Conservation (phyloP, 768 basidiomycete species). For the Filobasidium floriforme region DNA sequence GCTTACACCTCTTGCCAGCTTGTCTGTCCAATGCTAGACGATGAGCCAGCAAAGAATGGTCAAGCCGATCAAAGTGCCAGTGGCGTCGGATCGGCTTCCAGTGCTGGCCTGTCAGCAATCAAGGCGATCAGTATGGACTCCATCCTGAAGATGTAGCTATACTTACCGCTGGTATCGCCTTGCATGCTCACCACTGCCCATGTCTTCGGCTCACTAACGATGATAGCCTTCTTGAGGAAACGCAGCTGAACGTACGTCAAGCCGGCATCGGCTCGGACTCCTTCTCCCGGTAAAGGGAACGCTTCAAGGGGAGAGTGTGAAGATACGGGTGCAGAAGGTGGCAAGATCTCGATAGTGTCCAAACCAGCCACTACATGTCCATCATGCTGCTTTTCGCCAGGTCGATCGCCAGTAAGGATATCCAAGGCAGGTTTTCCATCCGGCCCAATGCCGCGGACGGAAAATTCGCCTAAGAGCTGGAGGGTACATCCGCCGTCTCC, state of each 20-base stretch:
- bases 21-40: neutral
- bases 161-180: neutral
- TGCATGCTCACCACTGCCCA: slow-evolving; percentile 6
- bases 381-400: too few relatives aligned
- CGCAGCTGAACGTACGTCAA: slow-evolving; percentile 13
- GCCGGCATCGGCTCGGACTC: slow-evolving; percentile 26
- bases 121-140: neutral
- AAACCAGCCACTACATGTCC: neutral
- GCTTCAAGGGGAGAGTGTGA: neutral
- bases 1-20: neutral
- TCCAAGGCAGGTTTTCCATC: neutral
- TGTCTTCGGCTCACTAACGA: neutral
- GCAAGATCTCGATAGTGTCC: slow-evolving; percentile 5
- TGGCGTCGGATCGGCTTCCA: slow-evolving; percentile 13
- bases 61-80: slow-evolving; percentile 1
- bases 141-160: slow-evolving; percentile 3
- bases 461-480: neutral
- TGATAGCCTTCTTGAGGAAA: neutral
- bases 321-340: slow-evolving; percentile 12
- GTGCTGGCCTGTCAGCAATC: slow-evolving; percentile 16
- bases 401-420: neutral
- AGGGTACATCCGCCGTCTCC: neutral
- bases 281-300: slow-evolving; percentile 36
- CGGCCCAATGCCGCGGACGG: neutral
- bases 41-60: slow-evolving; percentile 11